Evolutionary conservation across 768 basidiomycete genomes (phyloP).

Genomic region (Pleurotus salmoneostramineus): DNA sequence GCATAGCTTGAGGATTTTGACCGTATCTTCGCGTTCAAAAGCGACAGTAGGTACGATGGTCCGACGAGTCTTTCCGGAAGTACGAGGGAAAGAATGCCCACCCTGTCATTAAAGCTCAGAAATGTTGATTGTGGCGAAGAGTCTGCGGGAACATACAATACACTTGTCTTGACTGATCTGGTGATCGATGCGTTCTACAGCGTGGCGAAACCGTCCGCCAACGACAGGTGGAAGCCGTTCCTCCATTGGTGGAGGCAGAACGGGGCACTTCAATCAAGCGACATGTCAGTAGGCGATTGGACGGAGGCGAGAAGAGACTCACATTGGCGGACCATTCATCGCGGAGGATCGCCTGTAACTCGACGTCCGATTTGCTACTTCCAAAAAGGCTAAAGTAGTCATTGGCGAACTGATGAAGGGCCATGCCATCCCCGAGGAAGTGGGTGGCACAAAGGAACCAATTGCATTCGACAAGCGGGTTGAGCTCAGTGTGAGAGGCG

Average conservation of each 20-base stretch:
- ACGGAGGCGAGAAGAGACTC: conserved; percentile 1
- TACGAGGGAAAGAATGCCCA: conserved; percentile 68
- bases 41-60: conserved; percentile 72
- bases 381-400: conserved; percentile 72
- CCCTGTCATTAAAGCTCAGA: conserved; percentile 37
- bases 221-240: conserved; percentile 35
- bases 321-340: conserved; percentile 28
- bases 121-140: conserved; percentile 5
- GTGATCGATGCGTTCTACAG: conserved; percentile 55
- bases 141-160: conserved; percentile 36
- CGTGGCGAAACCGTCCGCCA: conserved; percentile 34
- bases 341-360: conserved; percentile 24
- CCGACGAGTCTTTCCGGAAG: conserved; percentile 36
- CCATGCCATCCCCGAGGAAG: conserved; percentile 86
- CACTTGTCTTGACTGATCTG: conserved; percentile 46
- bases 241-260: conserved; percentile 43
- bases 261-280: conserved; percentile 6
- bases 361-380: conserved; percentile 19
- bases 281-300: neutral
- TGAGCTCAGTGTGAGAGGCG: conserved; percentile 1
- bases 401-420: conserved; percentile 76
- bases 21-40: conserved; percentile 52
- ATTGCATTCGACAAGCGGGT: conserved; percentile 35
- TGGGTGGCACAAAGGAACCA: conserved; percentile 75
- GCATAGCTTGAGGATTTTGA: conserved; percentile 62